Base-by-base conservation (phyloP, 208 protist species). In the Vickermania ingenoplastis region DNA sequence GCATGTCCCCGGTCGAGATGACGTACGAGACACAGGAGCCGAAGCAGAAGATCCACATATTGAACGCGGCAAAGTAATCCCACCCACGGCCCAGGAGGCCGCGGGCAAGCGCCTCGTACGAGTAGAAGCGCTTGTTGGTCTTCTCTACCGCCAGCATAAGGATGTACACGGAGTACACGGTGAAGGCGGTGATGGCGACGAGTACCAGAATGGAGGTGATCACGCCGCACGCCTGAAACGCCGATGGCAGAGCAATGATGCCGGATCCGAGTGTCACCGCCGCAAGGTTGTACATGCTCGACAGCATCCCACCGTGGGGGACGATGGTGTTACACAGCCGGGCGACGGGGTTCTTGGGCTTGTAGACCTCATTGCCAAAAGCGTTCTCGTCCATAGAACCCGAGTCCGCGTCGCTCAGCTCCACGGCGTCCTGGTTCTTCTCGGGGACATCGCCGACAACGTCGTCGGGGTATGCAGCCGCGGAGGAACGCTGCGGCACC, bases 1-100 rank as follows among this genome's bases (percentile, higher is more conserved):
- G 60, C 57, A 91, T 63, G 45, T 87, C 73, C 53, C 81, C 73
- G 29, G 81, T 76, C 48, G 82, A 81, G 60, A 92, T 90, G 58
- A 94, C 80, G 68, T 94, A 94, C 7, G 73, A 75, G 30, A 94
- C 81, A 41, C 77, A 82, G 11, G 77, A 77, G 54, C 88, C 88
- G 56, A 90, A 94, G 68, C 82, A 89, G 63, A 92, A 90, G 59
- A 91, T 71, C 72, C 81, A 91, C 73, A 86, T 82, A 63, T 83
- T 69, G 50, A 83, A 75, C 21, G 78, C 80, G 0, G 75, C 75
- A 14, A 94, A 59, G 65, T 87, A 81, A 63, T 91, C 88, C 70
- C 75, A 90, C 25, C 77, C 75, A 41, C 63, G 79, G 22, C 87
- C 83, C 24, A 92, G 69, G 11, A 94, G 71, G 13, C 73, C 71